phyloP scores from a whole-genome alignment of 768 basidiomycete species.

The Phlebiopsis flavidoalba region DNA sequence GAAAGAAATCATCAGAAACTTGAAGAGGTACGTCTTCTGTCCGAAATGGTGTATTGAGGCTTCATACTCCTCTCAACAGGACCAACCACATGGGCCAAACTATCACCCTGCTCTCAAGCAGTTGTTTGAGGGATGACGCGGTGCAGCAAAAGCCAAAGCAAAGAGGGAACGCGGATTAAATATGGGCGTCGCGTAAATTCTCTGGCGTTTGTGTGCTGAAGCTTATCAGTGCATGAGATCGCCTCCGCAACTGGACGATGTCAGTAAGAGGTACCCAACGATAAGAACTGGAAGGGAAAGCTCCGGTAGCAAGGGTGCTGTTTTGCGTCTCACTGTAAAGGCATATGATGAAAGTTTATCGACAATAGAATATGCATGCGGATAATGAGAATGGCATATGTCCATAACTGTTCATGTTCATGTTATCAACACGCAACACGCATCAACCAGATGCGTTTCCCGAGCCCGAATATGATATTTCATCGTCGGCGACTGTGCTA shows the following conservation, averaged over 20 bases:
- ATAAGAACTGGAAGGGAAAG: background rate
- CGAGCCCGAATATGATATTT: background rate
- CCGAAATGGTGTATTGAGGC: background rate
- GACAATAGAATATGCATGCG: background rate
- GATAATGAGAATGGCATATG: background rate
- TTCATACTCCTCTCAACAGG: slow-evolving; percentile 35
- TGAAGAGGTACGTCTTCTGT: slow-evolving; percentile 52
- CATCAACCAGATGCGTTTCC: background rate
- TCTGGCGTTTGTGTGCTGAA: slow-evolving; percentile 62
- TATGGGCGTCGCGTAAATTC: slow-evolving; percentile 80
- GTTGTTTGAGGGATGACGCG: slow-evolving; percentile 43
- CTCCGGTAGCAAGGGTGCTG: background rate
- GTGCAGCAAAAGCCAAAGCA: slow-evolving; percentile 22
- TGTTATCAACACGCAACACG: background rate
- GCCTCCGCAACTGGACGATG: slow-evolving; percentile 27
- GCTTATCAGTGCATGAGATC: slow-evolving; percentile 60
- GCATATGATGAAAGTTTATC: background rate
- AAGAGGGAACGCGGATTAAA: slow-evolving; percentile 62
- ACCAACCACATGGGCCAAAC: slow-evolving; percentile 79
- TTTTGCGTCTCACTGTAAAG: background rate
- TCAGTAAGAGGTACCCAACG: slow-evolving; percentile 15
- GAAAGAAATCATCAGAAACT: slow-evolving; percentile 49
- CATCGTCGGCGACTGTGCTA: background rate
- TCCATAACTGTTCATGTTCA: background rate
- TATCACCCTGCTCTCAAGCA: slow-evolving; percentile 78